Base-by-base conservation (phyloP, 2,329 filamentous ascomycete genomes). In the Monilinia fructicola region DNA sequence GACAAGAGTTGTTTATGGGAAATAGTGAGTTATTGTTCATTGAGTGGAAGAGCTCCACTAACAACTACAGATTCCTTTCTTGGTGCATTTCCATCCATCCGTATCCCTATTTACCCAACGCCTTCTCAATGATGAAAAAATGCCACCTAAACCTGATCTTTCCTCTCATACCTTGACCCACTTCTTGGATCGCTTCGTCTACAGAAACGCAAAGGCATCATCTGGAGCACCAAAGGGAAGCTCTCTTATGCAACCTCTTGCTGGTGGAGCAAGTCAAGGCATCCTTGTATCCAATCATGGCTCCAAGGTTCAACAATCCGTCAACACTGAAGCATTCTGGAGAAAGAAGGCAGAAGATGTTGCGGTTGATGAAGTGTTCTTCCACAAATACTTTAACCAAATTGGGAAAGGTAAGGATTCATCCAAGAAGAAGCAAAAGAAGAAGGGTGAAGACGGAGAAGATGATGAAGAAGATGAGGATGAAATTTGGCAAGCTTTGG, bases 121-220 rank as follows among this genome's bases (percentile, higher is more conserved):
- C 66, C 80, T 98, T 50, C 78, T 96, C 11, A 82, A 85, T 60
- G 85, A 87, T 67, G 85, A 89, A 71, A 84, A 87, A 62, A 88
- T 92, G 77, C 89, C 91, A 68, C 87, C 91, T 69, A 98, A 98
- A 78, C 93, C 95, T 0, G 95, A 99, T 73, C 83, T 97, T 62
- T 89, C 91, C 21, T 89, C 92, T 67, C 94, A 98, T 77, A 95
- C 92, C 1, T 85, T 99, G 59, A 95, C 95, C 75, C 90, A 96
- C 77, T 99, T 99, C 83, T 83, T 99, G 67, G 95, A 99, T 79
- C 93, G 96, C 73, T 99, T 99, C 78, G 92, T 97, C n/a, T 99
- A 98, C 83, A 90, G 92, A 72, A 97, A 95, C 73, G 88, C 94
- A 69, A 97, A 97, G 82, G 82, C 87, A 4, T 85, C 84, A 21